phyloP scores from a whole-genome alignment of 164 flowering plant species.

The Houttuynia cordata region DNA sequence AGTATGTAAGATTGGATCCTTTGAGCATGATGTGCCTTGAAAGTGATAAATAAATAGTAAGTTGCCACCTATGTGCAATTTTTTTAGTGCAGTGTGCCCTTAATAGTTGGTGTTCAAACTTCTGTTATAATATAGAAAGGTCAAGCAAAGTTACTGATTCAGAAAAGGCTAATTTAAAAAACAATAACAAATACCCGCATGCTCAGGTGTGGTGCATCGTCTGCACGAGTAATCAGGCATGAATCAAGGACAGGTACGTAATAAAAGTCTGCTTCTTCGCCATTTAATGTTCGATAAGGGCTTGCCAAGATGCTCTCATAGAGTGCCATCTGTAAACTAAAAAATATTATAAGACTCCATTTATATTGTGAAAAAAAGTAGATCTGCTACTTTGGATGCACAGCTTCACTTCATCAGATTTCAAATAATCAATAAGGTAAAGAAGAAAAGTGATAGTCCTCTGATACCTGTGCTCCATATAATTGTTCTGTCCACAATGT shows the following conservation, averaged over 20 bases:
- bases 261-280: slow-evolving; percentile 92
- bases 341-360: background rate
- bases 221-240: slow-evolving; percentile 88
- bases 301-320: slow-evolving; percentile 86
- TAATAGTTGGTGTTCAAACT: background rate
- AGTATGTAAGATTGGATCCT: too few relatives aligned
- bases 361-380: too few relatives aligned
- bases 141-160: background rate
- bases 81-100: too few relatives aligned
- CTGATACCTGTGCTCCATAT: slow-evolving; percentile 84
- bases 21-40: too few relatives aligned
- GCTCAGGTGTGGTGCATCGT: slow-evolving; percentile 88
- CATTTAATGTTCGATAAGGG: slow-evolving; percentile 70
- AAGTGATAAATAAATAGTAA: too few relatives aligned
- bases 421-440: background rate
- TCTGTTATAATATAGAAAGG: too few relatives aligned
- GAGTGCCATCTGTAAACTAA: slow-evolving; percentile 58
- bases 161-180: background rate
- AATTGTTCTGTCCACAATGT: slow-evolving; percentile 86
- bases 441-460: background rate
- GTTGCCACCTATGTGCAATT: too few relatives aligned
- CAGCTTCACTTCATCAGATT: background rate
- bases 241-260: slow-evolving; percentile 97
- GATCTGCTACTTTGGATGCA: background rate
- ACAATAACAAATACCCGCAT: slow-evolving; percentile 40